phyloP scores from a whole-genome alignment of 1,139 yeast species.

The Saccharomyces hybrid region DNA sequence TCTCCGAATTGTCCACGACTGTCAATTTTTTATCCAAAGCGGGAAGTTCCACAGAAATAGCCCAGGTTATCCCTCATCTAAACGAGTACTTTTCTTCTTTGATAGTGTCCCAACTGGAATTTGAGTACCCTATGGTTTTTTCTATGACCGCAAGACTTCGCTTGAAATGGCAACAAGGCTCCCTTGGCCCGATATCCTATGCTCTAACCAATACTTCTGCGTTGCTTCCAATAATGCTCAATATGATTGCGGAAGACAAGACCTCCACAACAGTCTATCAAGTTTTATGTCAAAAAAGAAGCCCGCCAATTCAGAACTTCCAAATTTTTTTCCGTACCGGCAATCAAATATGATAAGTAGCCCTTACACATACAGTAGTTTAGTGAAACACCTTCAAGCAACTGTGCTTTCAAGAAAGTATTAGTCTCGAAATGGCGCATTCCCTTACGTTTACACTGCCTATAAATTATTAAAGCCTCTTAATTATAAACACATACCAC shows the following conservation, averaged over 20 bases:
- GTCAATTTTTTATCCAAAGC: conserved; percentile 5
- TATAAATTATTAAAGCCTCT: background rate
- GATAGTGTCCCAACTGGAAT: conserved; percentile 26
- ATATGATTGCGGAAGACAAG: conserved; percentile 18
- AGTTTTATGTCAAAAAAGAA: conserved; percentile 5
- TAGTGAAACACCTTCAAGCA: background rate
- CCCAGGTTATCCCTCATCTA: conserved; percentile 10
- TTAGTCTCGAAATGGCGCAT: background rate
- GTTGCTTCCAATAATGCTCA: conserved; percentile 18
- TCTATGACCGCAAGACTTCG: conserved; percentile 18
- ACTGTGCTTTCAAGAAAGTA: background rate
- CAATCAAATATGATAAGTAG: background rate
- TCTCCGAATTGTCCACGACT: conserved; percentile 7
- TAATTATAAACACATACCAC: background rate
- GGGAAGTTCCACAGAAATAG: background rate
- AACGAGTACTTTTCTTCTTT: conserved; percentile 25
- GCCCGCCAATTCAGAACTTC: background rate
- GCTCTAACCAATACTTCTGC: conserved; percentile 17
- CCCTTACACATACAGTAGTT: background rate
- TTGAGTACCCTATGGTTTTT: conserved; percentile 26
- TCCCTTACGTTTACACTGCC: no score
- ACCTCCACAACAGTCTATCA: conserved; percentile 23
- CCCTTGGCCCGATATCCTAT: conserved; percentile 23
- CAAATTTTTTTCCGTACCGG: background rate
- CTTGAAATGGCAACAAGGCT: conserved; percentile 16